phyloP scores from a whole-genome alignment of 345 rosid genomes.

The Pelargonium nanum region DNA sequence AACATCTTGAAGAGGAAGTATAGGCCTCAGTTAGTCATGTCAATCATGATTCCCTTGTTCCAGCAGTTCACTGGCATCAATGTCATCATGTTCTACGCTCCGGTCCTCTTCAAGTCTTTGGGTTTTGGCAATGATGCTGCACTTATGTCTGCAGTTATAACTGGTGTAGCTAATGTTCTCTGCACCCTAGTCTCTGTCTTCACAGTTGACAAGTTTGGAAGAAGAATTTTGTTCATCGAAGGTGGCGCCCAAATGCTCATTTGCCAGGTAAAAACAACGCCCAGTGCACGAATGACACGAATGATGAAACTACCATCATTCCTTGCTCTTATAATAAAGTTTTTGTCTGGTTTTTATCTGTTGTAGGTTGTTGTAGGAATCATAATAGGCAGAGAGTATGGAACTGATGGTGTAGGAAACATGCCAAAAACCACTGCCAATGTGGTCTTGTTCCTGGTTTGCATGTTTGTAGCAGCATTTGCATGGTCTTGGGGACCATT shows the following conservation, averaged over 20 bases:
- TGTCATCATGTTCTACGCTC: slow-evolving; percentile 68
- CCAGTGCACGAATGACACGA: no score
- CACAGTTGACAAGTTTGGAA: slow-evolving; percentile 50
- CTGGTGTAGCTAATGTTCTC: slow-evolving; percentile 51
- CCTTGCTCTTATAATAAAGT: no score
- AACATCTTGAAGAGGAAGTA: slow-evolving; percentile 40
- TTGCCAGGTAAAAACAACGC: slow-evolving; percentile 38
- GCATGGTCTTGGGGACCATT: slow-evolving; percentile 65
- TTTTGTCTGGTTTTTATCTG: background rate
- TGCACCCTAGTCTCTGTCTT: slow-evolving; percentile 50
- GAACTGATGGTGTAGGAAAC: slow-evolving; percentile 17
- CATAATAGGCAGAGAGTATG: slow-evolving; percentile 25
- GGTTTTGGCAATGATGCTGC: slow-evolving; percentile 66
- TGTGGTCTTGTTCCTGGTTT: slow-evolving; percentile 22
- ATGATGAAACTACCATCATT: no score
- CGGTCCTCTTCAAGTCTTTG: slow-evolving; percentile 57
- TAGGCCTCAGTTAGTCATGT: slow-evolving; percentile 53
- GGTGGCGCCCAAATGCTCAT: slow-evolving; percentile 68
- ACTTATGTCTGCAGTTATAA: slow-evolving; percentile 57
- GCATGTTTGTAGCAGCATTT: slow-evolving; percentile 37
- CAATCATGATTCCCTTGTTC: slow-evolving; percentile 47
- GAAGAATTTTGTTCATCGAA: slow-evolving; percentile 55
- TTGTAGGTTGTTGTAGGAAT: slow-evolving; percentile 14
- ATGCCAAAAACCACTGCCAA: slow-evolving; percentile 16
- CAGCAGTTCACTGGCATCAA: slow-evolving; percentile 77